Evolutionary conservation across 371 early-diverging fungal species (phyloP).

Genomic region (Rhizomucor pusillus): DNA sequence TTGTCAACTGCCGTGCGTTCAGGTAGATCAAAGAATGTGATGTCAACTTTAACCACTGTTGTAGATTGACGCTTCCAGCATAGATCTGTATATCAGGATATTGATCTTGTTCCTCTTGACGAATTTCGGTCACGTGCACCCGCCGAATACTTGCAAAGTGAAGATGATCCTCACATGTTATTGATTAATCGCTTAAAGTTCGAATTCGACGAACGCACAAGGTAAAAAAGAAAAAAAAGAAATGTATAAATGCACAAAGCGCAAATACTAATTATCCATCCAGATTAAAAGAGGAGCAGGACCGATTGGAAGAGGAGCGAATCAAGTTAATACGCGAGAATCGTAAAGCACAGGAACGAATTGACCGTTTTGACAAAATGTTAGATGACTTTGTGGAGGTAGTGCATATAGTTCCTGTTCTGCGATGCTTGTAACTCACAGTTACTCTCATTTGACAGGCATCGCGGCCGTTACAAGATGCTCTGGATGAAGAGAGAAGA

Average conservation of each 20-base stretch:
- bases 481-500: background rate
- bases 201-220: constrained; percentile 35
- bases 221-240: constrained; percentile 17
- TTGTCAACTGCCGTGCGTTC: constrained; percentile 40
- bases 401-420: background rate
- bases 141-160: constrained; percentile 23
- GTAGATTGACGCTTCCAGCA: background rate
- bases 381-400: constrained; percentile 45
- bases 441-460: background rate
- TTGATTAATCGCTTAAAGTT: constrained; percentile 48
- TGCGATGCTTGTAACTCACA: background rate
- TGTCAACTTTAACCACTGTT: background rate
- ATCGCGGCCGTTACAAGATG: background rate
- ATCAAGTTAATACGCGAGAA: constrained; percentile 39
- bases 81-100: constrained; percentile 49
- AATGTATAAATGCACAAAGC: background rate
- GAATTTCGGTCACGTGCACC: constrained; percentile 35
- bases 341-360: constrained; percentile 36
- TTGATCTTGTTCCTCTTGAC: constrained; percentile 41
- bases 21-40: constrained; percentile 21
- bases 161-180: constrained; percentile 33
- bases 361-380: constrained; percentile 40
- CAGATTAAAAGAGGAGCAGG: constrained; percentile 43
- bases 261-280: background rate
- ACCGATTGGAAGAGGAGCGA: constrained; percentile 30